Evolutionary conservation across 2,329 filamentous ascomycete genomes (phyloP), one percentile per base, ranked within the genome.

Genomic region (Epichloe coenophiala): DNA sequence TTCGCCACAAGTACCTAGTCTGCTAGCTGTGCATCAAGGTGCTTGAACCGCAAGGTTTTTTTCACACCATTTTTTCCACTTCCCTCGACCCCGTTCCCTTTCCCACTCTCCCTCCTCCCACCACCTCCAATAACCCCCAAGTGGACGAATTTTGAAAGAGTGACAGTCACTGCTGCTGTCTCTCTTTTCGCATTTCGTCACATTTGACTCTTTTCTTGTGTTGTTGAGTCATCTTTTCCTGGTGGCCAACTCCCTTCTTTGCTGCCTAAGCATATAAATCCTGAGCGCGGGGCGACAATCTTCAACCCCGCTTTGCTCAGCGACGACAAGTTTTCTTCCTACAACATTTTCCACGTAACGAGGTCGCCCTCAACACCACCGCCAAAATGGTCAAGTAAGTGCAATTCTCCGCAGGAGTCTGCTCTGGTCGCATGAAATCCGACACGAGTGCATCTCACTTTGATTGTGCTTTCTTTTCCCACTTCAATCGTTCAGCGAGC

Each of bases 341-440:
- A 38, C 63, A 55, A 60, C 59, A 47, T 51, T 49, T 63, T 59
- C 59, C 63, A 63, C 58, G 65, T 65, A 66, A 62, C 60, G 62
- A 68, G 64, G 67, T 70, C 63, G 66, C 61, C 52, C 63, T 58
- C 62, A 69, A 69, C 71, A 85, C 81, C 71, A 87, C 89, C 87
- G 88, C 77, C 85, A 96, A 89, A 73, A 98, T 98, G 93, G 93
- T 98, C 73, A 96, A 97, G 90, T 96, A 86, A 86, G 90, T 91
- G 4, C 51, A 51, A 52, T 47, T 50, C 53, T 54, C 4, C 33
- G 7, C 19, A 15, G 1, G 21, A 40, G 40, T 47, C 52, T 50
- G 43, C 48, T 47, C 48, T 48, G 49, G 39, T 49, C 12, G 19
- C 13, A 21, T 13, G 40, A 3, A 19, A 42, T 31, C 3, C 31